Base-by-base conservation (phyloP, 2,329 filamentous ascomycete genomes). In the Lojkania enalia region DNA sequence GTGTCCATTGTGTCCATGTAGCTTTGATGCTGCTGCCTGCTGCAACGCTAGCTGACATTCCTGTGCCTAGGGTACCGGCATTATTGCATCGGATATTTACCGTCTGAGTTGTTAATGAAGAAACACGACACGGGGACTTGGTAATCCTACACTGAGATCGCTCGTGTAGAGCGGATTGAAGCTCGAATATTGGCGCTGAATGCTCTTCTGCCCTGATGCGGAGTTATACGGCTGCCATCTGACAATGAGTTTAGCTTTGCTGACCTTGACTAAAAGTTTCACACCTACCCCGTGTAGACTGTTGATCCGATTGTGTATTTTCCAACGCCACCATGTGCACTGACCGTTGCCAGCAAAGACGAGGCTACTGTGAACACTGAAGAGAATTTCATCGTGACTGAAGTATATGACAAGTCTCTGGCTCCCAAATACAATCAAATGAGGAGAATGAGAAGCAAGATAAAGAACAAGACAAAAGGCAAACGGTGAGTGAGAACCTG, bases 1-100 rank as follows among this genome's bases (percentile, higher is more conserved):
- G 78, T 2, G 78, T 81, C 78, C 79, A 81, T 64, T 82, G 79
- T 29, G 65, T 60, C 78, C 78, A 81, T 52, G 74, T 64, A 13
- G 78, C 75, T 7, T 74, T 75, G 40, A 82, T 67, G 33, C 69
- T 73, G 14, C 64, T 54, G 25, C 79, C 79, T 4, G 79, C 76
- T 4, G 70, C 62, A 46, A 79, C 65, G 21, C 70, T 66, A 1
- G 76, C 79, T 23, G 64, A 66, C 4, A 76, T 61, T 14, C 62
- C 62, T 5, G 58, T 64, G 20, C 62, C 62, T 2, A 57, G 46
- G 18, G 35, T 32, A 19, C 62, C 62, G 13, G 46, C 42, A n/a
- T 66, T 66, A 46, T 66, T 66, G 48, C 62, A 66, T n/a, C 62
- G 54, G 19, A 66, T 63, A 42, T 64, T 61, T 3, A 55, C 55